phyloP scores from a whole-genome alignment of 495 filamentous ascomycete species.

The Xeromyces bisporus region DNA sequence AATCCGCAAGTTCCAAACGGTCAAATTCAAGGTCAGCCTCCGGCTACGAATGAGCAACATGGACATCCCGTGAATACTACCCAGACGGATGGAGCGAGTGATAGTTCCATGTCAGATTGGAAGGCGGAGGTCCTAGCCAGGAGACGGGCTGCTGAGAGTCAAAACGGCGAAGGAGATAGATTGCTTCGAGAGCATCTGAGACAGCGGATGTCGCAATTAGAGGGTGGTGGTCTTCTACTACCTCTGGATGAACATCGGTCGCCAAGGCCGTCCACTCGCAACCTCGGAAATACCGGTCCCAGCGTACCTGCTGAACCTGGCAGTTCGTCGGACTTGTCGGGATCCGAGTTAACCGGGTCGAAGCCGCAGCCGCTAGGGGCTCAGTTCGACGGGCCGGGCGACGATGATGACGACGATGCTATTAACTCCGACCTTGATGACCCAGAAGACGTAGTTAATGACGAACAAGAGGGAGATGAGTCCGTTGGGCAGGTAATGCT shows the following conservation, averaged over 20 bases:
- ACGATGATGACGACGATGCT: conserved; percentile 69
- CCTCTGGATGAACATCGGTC: conserved; percentile 32
- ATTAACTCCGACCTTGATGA: conserved; percentile 99
- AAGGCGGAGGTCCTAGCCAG: conserved; percentile 39
- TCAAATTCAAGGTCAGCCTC: conserved; percentile 24
- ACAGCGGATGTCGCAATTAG: conserved; percentile 47
- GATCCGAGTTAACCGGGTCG: conserved; percentile 1
- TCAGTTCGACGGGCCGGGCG: conserved; percentile 50
- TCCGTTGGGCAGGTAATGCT: conserved; percentile 78
- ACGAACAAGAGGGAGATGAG: conserved; percentile 66
- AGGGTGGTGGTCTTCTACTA: conserved; percentile 70
- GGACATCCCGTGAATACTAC: conserved; percentile 22
- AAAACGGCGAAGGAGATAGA: conserved; percentile 41
- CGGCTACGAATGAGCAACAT: conserved; percentile 25
- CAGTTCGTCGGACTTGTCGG: neutral
- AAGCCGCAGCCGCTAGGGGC: conserved; percentile 11
- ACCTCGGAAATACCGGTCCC: conserved; percentile 2
- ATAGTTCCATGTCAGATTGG: conserved; percentile 34
- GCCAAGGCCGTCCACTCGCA: neutral
- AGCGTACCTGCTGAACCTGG: conserved; percentile 4
- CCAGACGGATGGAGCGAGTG: conserved; percentile 61
- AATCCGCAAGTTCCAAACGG: conserved; percentile 27
- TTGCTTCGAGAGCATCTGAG: conserved; percentile 24
- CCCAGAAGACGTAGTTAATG: conserved; percentile 64
- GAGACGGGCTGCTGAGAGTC: conserved; percentile 40